Conservation (phyloP, 2,329 filamentous ascomycete species). For the Pseudopithomyces maydicus region DNA sequence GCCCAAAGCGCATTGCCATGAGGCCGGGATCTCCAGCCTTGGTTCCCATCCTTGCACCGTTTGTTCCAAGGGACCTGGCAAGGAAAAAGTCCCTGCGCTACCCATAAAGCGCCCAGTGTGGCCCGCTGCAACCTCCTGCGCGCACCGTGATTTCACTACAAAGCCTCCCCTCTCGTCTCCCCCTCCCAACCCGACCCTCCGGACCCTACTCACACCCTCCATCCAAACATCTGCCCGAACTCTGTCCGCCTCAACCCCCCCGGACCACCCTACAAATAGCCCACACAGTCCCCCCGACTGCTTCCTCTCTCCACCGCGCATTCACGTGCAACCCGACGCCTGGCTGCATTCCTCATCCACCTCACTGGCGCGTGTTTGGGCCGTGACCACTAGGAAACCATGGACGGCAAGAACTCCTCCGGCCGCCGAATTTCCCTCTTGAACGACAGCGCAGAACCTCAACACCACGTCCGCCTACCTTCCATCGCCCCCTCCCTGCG, state of each 20-base stretch:
- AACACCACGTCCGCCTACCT: constrained; percentile 38
- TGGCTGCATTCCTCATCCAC: constrained; percentile 30
- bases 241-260: neutral
- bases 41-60: constrained; percentile 1
- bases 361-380: constrained; percentile 35
- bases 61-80: constrained; percentile 1
- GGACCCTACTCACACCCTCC: neutral
- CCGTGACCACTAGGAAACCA: constrained; percentile 38
- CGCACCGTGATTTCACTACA: constrained; percentile 5
- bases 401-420: constrained; percentile 58
- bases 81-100: constrained; percentile 1
- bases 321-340: constrained; percentile 28
- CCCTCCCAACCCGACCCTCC: neutral
- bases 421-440: constrained; percentile 57
- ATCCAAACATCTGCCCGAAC: neutral
- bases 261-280: constrained; percentile 1
- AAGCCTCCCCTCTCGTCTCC: neutral
- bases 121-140: neutral
- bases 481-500: constrained; percentile 43
- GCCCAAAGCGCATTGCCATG: constrained; percentile 3
- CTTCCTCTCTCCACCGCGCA: constrained; percentile 1
- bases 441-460: constrained; percentile 50
- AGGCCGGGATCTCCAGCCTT: constrained; percentile 5
- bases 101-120: constrained; percentile 5
- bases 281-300: neutral